Percentiles rank a stretch among this genome's conserved stretches.
phyloP scores from a whole-genome alignment of 1,284 basidiomycete genomes.

The Bondarzewia mesenterica region DNA sequence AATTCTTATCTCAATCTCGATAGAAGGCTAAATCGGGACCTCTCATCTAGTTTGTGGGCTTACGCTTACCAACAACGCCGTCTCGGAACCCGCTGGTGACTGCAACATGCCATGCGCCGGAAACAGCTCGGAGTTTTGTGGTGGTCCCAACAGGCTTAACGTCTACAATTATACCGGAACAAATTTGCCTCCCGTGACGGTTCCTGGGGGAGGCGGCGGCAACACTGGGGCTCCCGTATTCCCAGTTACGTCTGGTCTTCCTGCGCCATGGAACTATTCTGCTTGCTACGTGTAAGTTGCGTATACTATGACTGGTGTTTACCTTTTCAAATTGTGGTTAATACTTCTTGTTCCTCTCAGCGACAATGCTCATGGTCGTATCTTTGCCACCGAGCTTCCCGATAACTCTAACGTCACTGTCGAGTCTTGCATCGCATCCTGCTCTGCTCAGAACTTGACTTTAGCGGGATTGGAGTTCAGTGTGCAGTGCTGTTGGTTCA shows the following conservation, averaged over 20 bases:
- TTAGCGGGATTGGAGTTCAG: constrained; percentile 40
- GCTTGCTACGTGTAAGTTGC: constrained; percentile 51
- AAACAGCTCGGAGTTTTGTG: constrained; percentile 54
- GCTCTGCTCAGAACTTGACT: constrained; percentile 26
- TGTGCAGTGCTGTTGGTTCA: constrained; percentile 49
- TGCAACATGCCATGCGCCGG: constrained; percentile 62
- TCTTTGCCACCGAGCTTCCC: constrained; percentile 24
- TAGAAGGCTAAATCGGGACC: no score
- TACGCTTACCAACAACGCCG: constrained; percentile 37
- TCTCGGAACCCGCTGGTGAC: constrained; percentile 33
- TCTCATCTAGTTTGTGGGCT: constrained; percentile 41
- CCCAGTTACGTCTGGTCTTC: constrained; percentile 42
- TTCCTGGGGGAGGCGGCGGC: constrained; percentile 30
- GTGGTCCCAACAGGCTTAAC: constrained; percentile 42
- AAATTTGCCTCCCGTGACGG: constrained; percentile 33
- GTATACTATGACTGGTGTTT: no score
- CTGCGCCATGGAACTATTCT: constrained; percentile 37
- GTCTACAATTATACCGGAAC: constrained; percentile 62
- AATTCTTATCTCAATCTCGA: no score
- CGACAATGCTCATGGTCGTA: constrained; percentile 31
- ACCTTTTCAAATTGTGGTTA: no score
- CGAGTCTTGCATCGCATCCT: constrained; percentile 28
- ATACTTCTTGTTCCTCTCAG: constrained; percentile 14
- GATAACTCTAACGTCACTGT: constrained; percentile 30
- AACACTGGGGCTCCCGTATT: constrained; percentile 24